phyloP scores from a whole-genome alignment of 2,329 filamentous ascomycete genomes.

The Trichophyton simii region DNA sequence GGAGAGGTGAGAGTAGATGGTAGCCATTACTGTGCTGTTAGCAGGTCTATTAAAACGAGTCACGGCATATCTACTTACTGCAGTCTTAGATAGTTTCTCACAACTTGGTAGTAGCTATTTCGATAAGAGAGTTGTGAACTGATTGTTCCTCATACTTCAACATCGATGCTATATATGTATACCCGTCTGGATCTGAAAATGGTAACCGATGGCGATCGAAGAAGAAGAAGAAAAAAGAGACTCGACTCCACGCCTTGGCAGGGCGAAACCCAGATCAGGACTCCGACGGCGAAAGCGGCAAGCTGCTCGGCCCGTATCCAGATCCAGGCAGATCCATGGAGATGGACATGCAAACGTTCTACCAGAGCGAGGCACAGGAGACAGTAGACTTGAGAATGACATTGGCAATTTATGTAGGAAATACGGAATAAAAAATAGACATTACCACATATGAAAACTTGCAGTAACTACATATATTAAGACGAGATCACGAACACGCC shows the following conservation, averaged over 20 bases:
- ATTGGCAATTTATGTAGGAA: neutral
- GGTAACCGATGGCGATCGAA: neutral
- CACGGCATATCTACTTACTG: no score
- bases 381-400: neutral
- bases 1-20: constrained; percentile 7
- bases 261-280: neutral
- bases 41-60: neutral
- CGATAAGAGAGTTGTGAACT: neutral
- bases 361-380: neutral
- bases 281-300: neutral
- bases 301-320: neutral
- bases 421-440: neutral
- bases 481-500: neutral
- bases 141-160: neutral
- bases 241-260: neutral
- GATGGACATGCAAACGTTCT: neutral
- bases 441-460: neutral
- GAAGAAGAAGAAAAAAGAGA: neutral
- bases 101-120: no score
- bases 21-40: neutral
- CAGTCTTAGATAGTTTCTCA: no score
- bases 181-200: neutral
- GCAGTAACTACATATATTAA: neutral
- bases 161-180: neutral
- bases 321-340: neutral